A percentile compares a stretch with the other conserved stretches of the same genome.
Evolutionary conservation across 345 rosid species (phyloP).

Genomic region (Xanthoceras sorbifolium): DNA sequence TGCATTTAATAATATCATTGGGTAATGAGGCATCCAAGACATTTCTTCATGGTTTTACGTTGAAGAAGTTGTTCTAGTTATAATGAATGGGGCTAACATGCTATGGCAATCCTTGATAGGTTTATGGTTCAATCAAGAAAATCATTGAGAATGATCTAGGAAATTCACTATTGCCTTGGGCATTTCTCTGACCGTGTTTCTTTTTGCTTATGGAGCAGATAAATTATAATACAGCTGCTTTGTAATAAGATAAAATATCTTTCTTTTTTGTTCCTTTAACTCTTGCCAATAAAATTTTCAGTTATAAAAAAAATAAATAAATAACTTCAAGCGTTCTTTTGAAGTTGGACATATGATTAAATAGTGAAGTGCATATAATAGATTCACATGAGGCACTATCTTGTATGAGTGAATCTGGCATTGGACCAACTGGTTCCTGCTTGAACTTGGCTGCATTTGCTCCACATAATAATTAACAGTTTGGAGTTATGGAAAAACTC

Average conservation of each 20-base stretch:
- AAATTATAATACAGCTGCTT: neutral
- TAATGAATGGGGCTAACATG: neutral
- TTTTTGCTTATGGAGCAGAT: neutral
- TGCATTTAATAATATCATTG: neutral
- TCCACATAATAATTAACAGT: neutral
- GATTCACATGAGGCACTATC: conserved; percentile 5
- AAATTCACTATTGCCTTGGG: neutral
- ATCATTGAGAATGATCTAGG: neutral
- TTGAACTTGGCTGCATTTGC: neutral
- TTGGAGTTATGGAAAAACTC: conserved; percentile 9
- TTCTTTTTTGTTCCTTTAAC: neutral
- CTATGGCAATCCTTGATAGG: neutral
- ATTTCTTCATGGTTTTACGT: neutral
- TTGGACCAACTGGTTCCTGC: neutral
- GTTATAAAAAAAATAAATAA: neutral
- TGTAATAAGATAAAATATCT: neutral
- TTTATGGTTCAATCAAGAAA: neutral
- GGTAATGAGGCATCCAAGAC: neutral
- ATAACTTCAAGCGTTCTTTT: neutral
- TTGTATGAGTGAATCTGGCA: neutral
- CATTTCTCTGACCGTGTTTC: neutral
- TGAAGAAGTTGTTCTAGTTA: too few species aligned
- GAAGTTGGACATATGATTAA: neutral
- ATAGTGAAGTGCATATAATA: neutral
- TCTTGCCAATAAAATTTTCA: neutral